Conservation (phyloP, 1,284 basidiomycete genomes). For the Cystobasidium pallidum region DNA sequence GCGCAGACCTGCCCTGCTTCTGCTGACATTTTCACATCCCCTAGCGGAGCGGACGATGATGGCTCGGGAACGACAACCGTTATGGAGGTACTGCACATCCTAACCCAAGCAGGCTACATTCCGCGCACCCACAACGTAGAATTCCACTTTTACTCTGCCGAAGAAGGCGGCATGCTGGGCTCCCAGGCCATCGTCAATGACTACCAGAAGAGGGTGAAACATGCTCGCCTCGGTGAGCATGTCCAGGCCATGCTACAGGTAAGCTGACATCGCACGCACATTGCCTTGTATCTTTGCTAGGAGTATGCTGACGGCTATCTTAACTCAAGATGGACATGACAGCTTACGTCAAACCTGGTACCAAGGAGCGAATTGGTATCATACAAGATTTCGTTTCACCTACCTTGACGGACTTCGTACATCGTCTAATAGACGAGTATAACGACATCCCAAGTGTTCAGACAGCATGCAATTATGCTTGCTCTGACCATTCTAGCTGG, state of each 20-base stretch:
- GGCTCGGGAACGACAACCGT: slow-evolving; percentile 91
- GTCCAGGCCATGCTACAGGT: slow-evolving; percentile 71
- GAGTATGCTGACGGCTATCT: not conserved
- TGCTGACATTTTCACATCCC: not conserved
- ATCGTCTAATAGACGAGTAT: slow-evolving; percentile 70
- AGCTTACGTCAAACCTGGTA: slow-evolving; percentile 91
- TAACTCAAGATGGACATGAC: slow-evolving; percentile 75
- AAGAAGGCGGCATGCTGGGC: slow-evolving; percentile 69
- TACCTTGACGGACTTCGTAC: slow-evolving; percentile 74
- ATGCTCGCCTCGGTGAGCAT: slow-evolving; percentile 34
- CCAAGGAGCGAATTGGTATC: slow-evolving; percentile 82
- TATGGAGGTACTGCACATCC: slow-evolving; percentile 81
- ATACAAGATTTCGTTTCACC: slow-evolving; percentile 84
- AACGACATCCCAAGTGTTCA: slow-evolving; percentile 56
- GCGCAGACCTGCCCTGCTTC: no score
- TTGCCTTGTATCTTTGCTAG: not conserved
- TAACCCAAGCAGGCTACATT: slow-evolving; percentile 75
- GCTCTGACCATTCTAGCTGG: slow-evolving; percentile 68
- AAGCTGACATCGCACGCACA: slow-evolving; percentile 44
- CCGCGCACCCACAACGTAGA: slow-evolving; percentile 75
- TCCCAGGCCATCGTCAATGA: slow-evolving; percentile 84
- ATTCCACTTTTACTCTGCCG: slow-evolving; percentile 81
- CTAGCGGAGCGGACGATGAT: slow-evolving; percentile 69
- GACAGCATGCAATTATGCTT: slow-evolving; percentile 86
- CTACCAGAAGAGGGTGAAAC: slow-evolving; percentile 75